Evolutionary conservation across 345 rosid species (phyloP).

Genomic region (Xanthoceras sorbifolium): DNA sequence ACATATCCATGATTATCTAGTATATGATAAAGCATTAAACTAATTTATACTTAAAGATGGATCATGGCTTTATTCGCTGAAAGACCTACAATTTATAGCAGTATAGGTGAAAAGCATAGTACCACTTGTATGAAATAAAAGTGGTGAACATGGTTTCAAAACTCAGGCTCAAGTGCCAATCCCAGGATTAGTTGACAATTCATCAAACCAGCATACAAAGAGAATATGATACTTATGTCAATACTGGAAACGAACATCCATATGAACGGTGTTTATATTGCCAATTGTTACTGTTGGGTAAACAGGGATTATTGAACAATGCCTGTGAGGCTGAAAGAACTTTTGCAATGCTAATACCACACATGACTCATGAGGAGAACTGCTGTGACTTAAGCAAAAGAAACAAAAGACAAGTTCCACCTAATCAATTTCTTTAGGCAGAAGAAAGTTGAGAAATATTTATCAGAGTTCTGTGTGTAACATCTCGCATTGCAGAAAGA

Average conservation of each 20-base stretch:
- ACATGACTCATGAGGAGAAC: neutral
- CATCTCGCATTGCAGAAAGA: neutral
- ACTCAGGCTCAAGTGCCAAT: neutral
- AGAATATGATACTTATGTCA: neutral
- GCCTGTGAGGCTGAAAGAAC: neutral
- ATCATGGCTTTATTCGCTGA: too few relatives aligned
- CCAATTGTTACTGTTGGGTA: neutral
- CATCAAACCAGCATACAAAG: neutral
- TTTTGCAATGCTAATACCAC: neutral
- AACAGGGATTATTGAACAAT: too few relatives aligned
- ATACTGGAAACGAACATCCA: neutral
- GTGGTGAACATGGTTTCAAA: neutral
- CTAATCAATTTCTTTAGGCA: too few relatives aligned
- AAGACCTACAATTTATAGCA: too few relatives aligned
- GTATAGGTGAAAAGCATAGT: too few relatives aligned
- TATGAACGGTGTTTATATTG: neutral
- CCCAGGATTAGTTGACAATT: neutral
- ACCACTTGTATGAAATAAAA: neutral
- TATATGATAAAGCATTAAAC: too few relatives aligned
- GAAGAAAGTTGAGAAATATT: too few relatives aligned
- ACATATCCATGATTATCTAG: too few relatives aligned
- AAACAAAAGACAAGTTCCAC: neutral
- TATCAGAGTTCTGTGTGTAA: too few relatives aligned
- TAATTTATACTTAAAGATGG: too few relatives aligned
- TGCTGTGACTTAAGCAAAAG: neutral